These are phyloP conservation scores for Kurtzmaniella quercitrusa DNA, from an alignment of 1,139 yeast species.

Conservation along the genomic window DNA sequence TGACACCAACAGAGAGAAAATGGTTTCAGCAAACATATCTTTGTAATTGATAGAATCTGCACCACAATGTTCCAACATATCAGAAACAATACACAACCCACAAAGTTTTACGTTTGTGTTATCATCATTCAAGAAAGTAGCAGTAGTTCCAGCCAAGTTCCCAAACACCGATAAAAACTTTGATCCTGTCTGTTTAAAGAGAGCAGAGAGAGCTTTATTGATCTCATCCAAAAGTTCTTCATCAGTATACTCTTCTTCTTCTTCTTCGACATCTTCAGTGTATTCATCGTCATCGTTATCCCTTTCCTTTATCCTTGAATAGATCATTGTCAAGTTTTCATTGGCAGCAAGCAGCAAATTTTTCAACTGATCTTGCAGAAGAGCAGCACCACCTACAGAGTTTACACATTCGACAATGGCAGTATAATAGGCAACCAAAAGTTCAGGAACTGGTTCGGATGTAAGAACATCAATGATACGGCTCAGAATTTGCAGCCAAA, in stretches of 20 bases:
- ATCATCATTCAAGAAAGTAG: constrained; percentile 56
- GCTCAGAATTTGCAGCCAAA: constrained; percentile 72
- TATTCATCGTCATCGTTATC: constrained; percentile 61
- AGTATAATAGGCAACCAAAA: constrained; percentile 72
- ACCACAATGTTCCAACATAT: constrained; percentile 76
- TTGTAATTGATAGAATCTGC: constrained; percentile 59
- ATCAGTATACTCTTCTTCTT: constrained; percentile 83
- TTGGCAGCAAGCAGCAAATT: constrained; percentile 58
- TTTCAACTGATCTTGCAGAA: constrained; percentile 55
- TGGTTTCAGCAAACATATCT: constrained; percentile 57
- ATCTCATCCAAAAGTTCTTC: constrained; percentile 86
- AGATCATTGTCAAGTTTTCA: constrained; percentile 61
- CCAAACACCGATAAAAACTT: constrained; percentile 66
- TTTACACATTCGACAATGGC: constrained; percentile 67
- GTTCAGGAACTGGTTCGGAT: constrained; percentile 81
- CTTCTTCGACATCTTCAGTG: constrained; percentile 61
- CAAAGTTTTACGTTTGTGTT: constrained; percentile 68
- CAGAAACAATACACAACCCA: constrained; percentile 78
- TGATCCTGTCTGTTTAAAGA: constrained; percentile 61
- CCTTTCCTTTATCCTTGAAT: constrained; percentile 68
- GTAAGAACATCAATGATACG: constrained; percentile 66
- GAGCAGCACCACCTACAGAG: constrained; percentile 58
- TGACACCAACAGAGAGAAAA: constrained; percentile 62
- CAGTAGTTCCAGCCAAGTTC: constrained; percentile 49
- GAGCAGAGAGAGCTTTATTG: constrained; percentile 68